phyloP scores from a whole-genome alignment of 352 stramenopile species.

The Phytophthora lateralis region DNA sequence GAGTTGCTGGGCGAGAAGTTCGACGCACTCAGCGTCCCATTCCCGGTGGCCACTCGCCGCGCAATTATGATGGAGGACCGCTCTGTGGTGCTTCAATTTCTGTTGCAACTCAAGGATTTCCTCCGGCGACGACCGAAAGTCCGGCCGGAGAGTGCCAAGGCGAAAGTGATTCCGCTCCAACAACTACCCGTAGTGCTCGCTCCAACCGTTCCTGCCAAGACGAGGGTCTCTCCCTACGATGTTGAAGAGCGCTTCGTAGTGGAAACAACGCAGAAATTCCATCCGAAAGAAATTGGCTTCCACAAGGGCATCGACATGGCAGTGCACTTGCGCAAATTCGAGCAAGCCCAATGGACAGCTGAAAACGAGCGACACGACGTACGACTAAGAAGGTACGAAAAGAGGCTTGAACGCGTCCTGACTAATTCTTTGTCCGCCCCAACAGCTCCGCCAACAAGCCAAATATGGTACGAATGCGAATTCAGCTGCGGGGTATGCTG shows the following conservation, averaged over 20 bases:
- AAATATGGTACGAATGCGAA: slow-evolving; percentile 29
- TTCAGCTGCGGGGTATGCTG: slow-evolving; percentile 28
- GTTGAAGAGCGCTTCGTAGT: slow-evolving; percentile 63
- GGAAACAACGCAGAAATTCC: slow-evolving; percentile 44
- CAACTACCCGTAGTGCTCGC: slow-evolving; percentile 4
- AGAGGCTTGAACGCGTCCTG: neutral
- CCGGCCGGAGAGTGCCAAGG: slow-evolving; percentile 13
- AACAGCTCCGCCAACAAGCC: slow-evolving; percentile 39
- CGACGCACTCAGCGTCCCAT: slow-evolving; percentile 39
- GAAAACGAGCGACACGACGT: slow-evolving; percentile 58
- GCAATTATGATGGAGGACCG: slow-evolving; percentile 75
- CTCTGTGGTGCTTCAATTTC: slow-evolving; percentile 54
- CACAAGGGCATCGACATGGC: slow-evolving; percentile 74
- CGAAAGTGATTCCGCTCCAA: slow-evolving; percentile 9
- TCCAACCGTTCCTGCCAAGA: slow-evolving; percentile 1
- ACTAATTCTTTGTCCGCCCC: neutral
- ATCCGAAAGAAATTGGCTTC: slow-evolving; percentile 54
- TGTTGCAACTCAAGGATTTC: slow-evolving; percentile 67
- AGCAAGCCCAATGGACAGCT: slow-evolving; percentile 57
- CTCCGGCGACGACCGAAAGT: slow-evolving; percentile 35
- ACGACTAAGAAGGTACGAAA: neutral
- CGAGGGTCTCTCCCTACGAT: slow-evolving; percentile 33
- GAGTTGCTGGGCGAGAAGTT: slow-evolving; percentile 56
- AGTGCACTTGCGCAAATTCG: slow-evolving; percentile 65
- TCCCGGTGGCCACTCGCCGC: slow-evolving; percentile 48